These are phyloP conservation scores for Coemansia sp. DNA, from an alignment of 192 early-diverging fungal genomes.

Conservation along the genomic window DNA sequence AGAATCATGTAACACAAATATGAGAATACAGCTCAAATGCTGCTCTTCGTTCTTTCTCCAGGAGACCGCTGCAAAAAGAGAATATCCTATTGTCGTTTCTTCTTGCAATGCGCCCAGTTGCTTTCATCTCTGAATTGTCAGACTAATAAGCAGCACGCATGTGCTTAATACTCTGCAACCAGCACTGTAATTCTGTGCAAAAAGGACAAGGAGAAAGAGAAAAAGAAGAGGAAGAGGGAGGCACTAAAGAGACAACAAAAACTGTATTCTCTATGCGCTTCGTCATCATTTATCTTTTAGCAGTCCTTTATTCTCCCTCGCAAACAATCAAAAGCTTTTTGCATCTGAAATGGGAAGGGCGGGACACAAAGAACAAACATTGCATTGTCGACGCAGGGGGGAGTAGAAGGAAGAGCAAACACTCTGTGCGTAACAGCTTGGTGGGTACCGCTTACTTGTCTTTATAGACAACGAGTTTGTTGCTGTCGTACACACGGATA, in stretches of 20 bases:
- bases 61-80: not conserved
- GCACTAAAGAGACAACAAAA: no score
- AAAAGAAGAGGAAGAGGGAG: no score
- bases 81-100: not conserved
- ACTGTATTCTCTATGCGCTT: no score
- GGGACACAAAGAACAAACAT: not conserved
- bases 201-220: not conserved
- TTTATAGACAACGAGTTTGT: not conserved
- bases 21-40: not conserved
- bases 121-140: not conserved
- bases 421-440: no score
- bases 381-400: not conserved
- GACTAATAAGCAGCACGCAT: not conserved
- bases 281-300: not conserved
- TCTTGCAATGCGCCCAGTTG: not conserved
- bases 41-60: not conserved
- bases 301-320: not conserved
- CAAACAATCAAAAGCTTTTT: not conserved
- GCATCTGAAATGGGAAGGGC: not conserved
- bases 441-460: no score
- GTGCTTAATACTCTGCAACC: not conserved
- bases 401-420: no score
- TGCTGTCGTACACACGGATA: not conserved
- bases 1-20: no score
- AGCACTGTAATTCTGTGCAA: not conserved